Evolutionary conservation across 1,284 basidiomycete genomes (phyloP).

Genomic region (Rhodotorula glutinis): DNA sequence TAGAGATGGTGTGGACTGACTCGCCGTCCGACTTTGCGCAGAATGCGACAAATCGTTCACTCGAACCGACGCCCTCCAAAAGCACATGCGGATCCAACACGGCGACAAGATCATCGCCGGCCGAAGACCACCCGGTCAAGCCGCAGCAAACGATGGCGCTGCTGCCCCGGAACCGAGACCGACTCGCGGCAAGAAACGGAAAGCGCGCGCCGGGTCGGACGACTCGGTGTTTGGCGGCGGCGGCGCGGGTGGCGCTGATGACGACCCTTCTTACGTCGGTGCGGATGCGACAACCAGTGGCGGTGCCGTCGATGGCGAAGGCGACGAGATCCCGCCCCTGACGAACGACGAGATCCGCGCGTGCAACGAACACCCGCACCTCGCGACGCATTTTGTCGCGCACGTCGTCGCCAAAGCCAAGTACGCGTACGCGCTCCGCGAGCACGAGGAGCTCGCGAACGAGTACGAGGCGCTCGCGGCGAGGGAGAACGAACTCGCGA

Average conservation of each 20-base stretch:
- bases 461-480: conserved; percentile 59
- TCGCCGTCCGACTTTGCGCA: conserved; percentile 42
- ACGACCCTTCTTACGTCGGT: conserved; percentile 52
- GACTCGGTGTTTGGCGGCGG: neutral
- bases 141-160: neutral
- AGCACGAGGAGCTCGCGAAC: conserved; percentile 61
- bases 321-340: neutral
- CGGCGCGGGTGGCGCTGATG: conserved; percentile 50
- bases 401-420: conserved; percentile 78
- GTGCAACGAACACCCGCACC: conserved; percentile 27
- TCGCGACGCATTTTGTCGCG: conserved; percentile 42
- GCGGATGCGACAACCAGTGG: too few species aligned
- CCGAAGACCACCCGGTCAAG: conserved; percentile 21
- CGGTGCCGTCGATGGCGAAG: conserved; percentile 33
- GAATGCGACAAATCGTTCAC: conserved; percentile 93
- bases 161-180: conserved; percentile 1
- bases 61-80: conserved; percentile 82
- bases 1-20: too few species aligned
- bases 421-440: conserved; percentile 59
- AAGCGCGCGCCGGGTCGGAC: conserved; percentile 14
- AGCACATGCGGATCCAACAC: conserved; percentile 85
- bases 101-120: conserved; percentile 42
- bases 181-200: conserved; percentile 1
- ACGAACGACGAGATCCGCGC: conserved; percentile 20
- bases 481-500: conserved; percentile 57